Evolutionary conservation across 1,139 yeast species (phyloP), one percentile per base, ranked within the genome.

Genomic region (Debaryomycetaceae sp.): DNA sequence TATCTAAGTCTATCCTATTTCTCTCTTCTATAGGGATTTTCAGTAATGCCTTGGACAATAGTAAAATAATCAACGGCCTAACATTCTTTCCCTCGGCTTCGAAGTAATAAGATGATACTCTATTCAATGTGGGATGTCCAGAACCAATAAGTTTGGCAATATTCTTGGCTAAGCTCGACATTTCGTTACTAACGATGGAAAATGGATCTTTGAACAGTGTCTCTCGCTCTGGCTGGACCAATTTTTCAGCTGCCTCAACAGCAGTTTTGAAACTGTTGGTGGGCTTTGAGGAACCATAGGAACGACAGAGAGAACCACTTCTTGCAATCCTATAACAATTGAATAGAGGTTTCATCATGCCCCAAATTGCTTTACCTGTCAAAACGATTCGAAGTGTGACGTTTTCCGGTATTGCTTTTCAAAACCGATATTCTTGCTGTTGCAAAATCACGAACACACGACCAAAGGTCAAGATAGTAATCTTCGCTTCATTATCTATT

Each of bases 61-160:
- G 69, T 46, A 93, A 71, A 17, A 93, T 98, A 50, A 93, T 80
- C 55, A 93, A 69, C 1, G 99, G 99, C 47, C 99, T 78, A 27
- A 95, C 89, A 59, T 90, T 95, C 66, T 93, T 93, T 7, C 99
- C 99, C 60, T 91, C 97, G 20, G 95, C 88, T 64, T 91, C 97
- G 57, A 95, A 91, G 66, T 93, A 93, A 67, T 95, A 93, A 41
- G 91, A 82, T 24, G 96, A 85, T 5, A 91, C 96, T 54, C 95
- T 75, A 65, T 91, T 90, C 47, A 93, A 74, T 5, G 95, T 84
- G 1, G 98, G 97, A 59, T 91, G 97, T 6, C 96, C 96, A 0
- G 96, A 85, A 1, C 98, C 97, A 47, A 93, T 83, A 47, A 93
- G 75, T 31, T 77, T 72, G 40, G 96, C 95, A 50, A 93, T 95